These are phyloP conservation scores for Aspergillus pseudotamarii DNA, from an alignment of 2,329 filamentous ascomycete genomes.

Conservation along the genomic window DNA sequence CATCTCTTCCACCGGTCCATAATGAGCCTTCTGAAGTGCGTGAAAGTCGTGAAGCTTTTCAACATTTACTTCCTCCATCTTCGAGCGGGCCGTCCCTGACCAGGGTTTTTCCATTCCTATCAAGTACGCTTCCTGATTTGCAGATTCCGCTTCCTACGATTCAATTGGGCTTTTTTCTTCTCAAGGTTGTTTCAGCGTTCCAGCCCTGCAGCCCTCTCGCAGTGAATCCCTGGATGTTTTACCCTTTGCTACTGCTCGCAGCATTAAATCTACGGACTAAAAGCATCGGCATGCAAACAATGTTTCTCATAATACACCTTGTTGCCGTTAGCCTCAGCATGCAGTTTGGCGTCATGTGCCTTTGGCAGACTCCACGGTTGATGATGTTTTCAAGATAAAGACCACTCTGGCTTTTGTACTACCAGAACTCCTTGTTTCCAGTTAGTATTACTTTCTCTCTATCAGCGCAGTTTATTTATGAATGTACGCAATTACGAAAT, in stretches of 20 bases:
- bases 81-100: constrained; percentile 30
- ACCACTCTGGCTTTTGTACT: background rate
- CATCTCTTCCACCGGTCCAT: constrained; percentile 27
- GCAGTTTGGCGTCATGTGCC: constrained; percentile 29
- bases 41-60: constrained; percentile 24
- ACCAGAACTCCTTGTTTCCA: background rate
- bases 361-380: constrained; percentile 7
- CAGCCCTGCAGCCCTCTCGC: constrained; percentile 73
- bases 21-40: constrained; percentile 19
- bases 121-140: constrained; percentile 28
- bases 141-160: constrained; percentile 42
- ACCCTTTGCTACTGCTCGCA: constrained; percentile 70
- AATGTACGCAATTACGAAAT: background rate
- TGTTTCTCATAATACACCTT: constrained; percentile 53
- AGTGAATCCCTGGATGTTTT: constrained; percentile 64
- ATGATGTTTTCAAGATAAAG: background rate
- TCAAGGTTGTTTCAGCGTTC: constrained; percentile 68
- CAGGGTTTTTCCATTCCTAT: constrained; percentile 28
- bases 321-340: constrained; percentile 46
- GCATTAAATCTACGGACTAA: constrained; percentile 60
- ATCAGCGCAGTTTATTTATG: background rate
- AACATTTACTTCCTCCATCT: constrained; percentile 48
- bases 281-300: constrained; percentile 40
- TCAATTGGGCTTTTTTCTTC: constrained; percentile 65
- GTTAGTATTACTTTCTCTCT: background rate